These are phyloP conservation scores for Penicillium italicum DNA, from an alignment of 2,329 filamentous ascomycete genomes.

Conservation along the genomic window DNA sequence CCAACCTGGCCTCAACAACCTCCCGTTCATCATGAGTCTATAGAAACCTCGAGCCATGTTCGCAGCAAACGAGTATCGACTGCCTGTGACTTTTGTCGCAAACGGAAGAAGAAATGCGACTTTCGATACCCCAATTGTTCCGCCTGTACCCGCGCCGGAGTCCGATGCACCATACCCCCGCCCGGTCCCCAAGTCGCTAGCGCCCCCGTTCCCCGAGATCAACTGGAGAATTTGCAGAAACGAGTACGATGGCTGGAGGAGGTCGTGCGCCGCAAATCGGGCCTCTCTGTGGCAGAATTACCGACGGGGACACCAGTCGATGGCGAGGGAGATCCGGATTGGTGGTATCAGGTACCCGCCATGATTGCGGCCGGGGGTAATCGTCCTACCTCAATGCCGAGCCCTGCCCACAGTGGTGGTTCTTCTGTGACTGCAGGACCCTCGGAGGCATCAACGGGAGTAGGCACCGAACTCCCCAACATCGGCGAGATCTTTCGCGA, in stretches of 20 bases:
- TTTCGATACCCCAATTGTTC: conserved; percentile 42
- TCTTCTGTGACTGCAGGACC: conserved; percentile 20
- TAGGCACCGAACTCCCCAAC: conserved; percentile 36
- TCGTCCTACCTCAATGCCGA: conserved; percentile 21
- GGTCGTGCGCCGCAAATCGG: conserved; percentile 35
- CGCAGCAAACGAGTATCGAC: conserved; percentile 40
- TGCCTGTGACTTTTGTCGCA: conserved; percentile 41
- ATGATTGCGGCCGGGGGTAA: conserved; percentile 31
- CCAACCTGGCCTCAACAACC: conserved; percentile 13
- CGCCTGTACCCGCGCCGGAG: conserved; percentile 39
- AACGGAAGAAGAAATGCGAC: conserved; percentile 43
- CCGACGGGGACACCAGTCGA: conserved; percentile 34
- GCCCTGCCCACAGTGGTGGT: conserved; percentile 17
- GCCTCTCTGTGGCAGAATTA: conserved; percentile 32
- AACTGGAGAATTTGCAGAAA: conserved; percentile 40
- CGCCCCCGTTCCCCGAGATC: conserved; percentile 38
- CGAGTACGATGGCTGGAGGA: conserved; percentile 40
- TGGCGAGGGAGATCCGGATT: conserved; percentile 34
- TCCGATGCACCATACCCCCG: conserved; percentile 40
- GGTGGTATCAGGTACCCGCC: conserved; percentile 40
- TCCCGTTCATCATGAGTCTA: conserved; percentile 10
- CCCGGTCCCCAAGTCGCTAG: conserved; percentile 38
- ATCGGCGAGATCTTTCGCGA: conserved; percentile 42
- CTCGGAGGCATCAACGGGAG: conserved; percentile 20
- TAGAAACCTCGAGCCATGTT: conserved; percentile 11